phyloP scores from a whole-genome alignment of 305 asterid species.

The Ruellia speciosa region DNA sequence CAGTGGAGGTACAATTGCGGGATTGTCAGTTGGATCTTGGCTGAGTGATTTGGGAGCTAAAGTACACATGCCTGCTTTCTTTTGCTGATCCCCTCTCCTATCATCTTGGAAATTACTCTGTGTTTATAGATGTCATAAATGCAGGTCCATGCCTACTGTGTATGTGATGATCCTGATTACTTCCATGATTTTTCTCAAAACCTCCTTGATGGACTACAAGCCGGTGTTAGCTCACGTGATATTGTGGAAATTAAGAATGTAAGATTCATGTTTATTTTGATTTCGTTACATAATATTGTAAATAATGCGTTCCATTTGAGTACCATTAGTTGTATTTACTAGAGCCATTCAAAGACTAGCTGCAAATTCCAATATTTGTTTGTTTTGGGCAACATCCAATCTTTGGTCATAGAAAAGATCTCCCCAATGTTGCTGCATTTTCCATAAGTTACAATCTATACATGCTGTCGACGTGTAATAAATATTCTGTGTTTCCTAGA shows the following conservation, averaged over 20 bases:
- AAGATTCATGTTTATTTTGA: constrained; percentile 23
- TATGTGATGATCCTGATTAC: constrained; percentile 84
- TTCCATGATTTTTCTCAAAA: constrained; percentile 65
- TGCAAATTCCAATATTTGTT: no score
- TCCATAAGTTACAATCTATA: no score
- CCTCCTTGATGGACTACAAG: constrained; percentile 76
- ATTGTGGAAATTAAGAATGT: constrained; percentile 67
- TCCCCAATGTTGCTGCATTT: no score
- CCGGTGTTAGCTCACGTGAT: constrained; percentile 63
- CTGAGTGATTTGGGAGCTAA: constrained; percentile 69
- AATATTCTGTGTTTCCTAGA: no score
- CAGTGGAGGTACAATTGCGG: constrained; percentile 98
- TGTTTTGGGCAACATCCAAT: no score
- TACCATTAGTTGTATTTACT: no score
- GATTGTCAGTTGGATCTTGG: constrained; percentile 68
- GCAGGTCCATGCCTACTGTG: constrained; percentile 78
- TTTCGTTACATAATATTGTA: no score
- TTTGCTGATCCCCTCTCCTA: constrained; percentile 12
- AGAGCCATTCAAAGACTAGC: no score
- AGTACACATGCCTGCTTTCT: constrained; percentile 24
- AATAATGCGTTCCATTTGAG: no score
- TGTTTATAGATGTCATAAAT: constrained; percentile 12
- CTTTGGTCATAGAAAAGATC: no score
- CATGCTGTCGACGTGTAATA: no score
- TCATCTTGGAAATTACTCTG: constrained; percentile 3